Base-by-base conservation (phyloP, 2,329 filamentous ascomycete genomes). In the Pseudonectria buxi region DNA sequence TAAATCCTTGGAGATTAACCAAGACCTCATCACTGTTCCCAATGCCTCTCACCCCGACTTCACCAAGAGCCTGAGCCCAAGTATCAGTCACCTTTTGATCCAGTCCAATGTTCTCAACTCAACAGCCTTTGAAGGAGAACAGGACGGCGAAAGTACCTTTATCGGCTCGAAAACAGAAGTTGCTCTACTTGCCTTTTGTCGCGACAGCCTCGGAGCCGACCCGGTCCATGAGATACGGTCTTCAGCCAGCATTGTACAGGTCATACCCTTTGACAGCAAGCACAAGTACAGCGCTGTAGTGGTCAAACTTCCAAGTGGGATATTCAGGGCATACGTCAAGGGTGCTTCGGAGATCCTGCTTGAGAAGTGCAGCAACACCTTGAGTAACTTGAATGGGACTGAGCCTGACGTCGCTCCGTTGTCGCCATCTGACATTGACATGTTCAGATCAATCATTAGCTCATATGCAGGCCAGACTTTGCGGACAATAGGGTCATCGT, bases 401-500 rank as follows among this genome's bases (percentile, higher is more conserved):
- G 32, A 81, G 11, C 76, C 77, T 0, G 66, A 16, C 13, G 10
- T 33, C 3, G 16, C 28, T 11, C 14, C 76, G 78, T 44, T 74
- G 79, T 29, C 31, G 40, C 32, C 33, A 3, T 64, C 64, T n/a
- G 74, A 78, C 44, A 68, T 71, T 24, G 67, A 76, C 29, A 68
- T 65, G 1, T 59, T 81, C 25, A 67, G 67, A 34, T 53, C 63
- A 24, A 59, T 75, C 36, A 82, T 82, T 46, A 70, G 73, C 34
- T 65, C 67, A 4, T 82, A 81, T 45, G 78, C 78, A 12, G 68
- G 68, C 9, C 68, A 76, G 29, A 86, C 83, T 12, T 72, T 88
- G 13, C 78, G 84, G 37, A 87, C 83, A 2, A 87, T 88, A 40
- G 81, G 74, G 16, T 68, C 87, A 44, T 69, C 83, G 10, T 87